Percentiles rank a stretch among this genome's conserved stretches.
These are phyloP conservation scores for Kodamaea hsintzibuensis DNA, from an alignment of 805 yeast species.

Conservation along the genomic window DNA sequence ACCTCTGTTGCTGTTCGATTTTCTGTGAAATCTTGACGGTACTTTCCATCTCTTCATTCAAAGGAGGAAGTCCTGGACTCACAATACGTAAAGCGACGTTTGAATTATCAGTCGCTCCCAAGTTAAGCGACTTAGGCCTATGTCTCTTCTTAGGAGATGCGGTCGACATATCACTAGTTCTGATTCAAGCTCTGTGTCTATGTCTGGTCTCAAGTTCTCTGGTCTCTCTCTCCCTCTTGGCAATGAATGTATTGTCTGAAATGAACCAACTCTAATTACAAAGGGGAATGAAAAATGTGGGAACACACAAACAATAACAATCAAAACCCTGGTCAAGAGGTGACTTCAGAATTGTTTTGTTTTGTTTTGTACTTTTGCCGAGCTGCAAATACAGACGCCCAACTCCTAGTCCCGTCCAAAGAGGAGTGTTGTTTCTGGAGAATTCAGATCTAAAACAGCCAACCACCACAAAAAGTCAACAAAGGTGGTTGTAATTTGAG, in stretches of 20 bases:
- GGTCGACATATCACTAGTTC: conserved; percentile 1
- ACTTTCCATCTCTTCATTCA: conserved; percentile 31
- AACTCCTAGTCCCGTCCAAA: background rate
- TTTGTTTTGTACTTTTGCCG: conserved; percentile 1
- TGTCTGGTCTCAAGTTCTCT: no score
- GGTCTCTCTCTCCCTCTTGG: no score
- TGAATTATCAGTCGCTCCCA: conserved; percentile 14
- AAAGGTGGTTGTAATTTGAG: background rate
- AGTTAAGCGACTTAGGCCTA: conserved; percentile 22
- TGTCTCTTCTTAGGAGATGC: conserved; percentile 15
- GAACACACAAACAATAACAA: no score
- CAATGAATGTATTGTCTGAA: no score
- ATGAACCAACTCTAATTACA: background rate
- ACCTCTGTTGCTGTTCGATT: conserved; percentile 34
- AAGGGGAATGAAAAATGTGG: no score
- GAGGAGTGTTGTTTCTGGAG: conserved; percentile 3
- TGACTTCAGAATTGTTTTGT: background rate
- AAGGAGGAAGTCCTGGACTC: conserved; percentile 34
- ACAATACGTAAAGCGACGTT: conserved; percentile 35
- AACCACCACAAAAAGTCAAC: background rate
- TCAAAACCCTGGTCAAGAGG: no score
- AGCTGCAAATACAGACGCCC: background rate
- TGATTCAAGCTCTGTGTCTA: no score
- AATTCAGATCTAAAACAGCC: conserved; percentile 6
- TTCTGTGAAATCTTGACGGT: conserved; percentile 33